Conservation (phyloP, 768 basidiomycete species). For the Hypholoma fasciculare region DNA sequence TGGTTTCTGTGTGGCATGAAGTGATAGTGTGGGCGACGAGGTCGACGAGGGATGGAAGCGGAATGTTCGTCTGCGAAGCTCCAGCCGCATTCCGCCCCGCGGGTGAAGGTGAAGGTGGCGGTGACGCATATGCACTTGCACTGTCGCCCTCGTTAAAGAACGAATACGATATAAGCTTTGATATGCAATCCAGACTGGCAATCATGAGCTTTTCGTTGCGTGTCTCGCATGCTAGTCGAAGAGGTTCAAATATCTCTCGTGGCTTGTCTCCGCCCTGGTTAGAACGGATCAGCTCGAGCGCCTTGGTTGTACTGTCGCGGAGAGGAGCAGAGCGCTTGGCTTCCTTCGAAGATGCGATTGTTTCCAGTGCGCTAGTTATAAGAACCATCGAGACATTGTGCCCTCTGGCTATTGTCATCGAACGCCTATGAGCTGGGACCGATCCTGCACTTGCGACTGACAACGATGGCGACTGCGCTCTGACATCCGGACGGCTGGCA, state of each 20-base stretch:
- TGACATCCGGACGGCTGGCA: conserved; percentile 19
- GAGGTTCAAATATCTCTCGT: conserved; percentile 92
- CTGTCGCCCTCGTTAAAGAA: conserved; percentile 82
- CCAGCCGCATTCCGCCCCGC: conserved; percentile 38
- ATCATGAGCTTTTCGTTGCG: conserved; percentile 92
- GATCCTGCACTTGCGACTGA: conserved; percentile 21
- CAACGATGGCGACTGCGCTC: conserved; percentile 23
- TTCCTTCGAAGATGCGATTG: conserved; percentile 84
- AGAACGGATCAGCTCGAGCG: conserved; percentile 77
- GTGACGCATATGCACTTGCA: conserved; percentile 47
- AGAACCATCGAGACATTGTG: conserved; percentile 77
- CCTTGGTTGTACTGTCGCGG: conserved; percentile 78
- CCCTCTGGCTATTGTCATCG: conserved; percentile 66
- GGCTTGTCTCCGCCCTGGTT: conserved; percentile 76
- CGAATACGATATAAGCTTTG: conserved; percentile 95
- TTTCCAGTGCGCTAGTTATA: conserved; percentile 83
- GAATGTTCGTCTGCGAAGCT: conserved; percentile 47
- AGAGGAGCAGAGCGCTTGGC: conserved; percentile 82
- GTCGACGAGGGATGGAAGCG: conserved; percentile 82
- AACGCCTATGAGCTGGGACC: conserved; percentile 44
- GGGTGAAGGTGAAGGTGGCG: conserved; percentile 73
- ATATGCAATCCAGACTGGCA: conserved; percentile 95
- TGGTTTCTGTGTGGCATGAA: conserved; percentile 83
- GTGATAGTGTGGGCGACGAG: conserved; percentile 95
- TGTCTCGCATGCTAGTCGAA: conserved; percentile 95